Evolutionary conservation across 2,329 filamentous ascomycete species (phyloP).

Genomic region (Diaporthe citriasiana): DNA sequence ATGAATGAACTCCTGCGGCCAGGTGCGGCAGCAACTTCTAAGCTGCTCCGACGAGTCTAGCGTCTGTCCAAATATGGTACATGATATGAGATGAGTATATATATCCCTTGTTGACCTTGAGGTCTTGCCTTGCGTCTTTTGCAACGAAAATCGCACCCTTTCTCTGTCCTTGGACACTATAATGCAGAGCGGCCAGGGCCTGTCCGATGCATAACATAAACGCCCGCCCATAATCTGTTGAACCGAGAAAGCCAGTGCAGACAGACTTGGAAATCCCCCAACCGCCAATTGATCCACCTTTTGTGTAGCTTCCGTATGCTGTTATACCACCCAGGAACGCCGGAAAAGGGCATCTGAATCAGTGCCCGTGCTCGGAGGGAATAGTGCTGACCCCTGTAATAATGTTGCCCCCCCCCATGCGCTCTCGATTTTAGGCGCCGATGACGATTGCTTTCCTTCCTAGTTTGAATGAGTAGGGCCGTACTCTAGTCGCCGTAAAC

Average conservation of each 20-base stretch:
- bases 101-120: conserved; percentile 35
- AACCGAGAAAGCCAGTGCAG: conserved; percentile 27
- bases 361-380: conserved; percentile 28
- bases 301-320: conserved; percentile 31
- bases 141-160: conserved; percentile 7
- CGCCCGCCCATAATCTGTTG: conserved; percentile 13
- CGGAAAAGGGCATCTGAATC: conserved; percentile 16
- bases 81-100: conserved; percentile 22
- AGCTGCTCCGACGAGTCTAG: conserved; percentile 9
- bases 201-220: conserved; percentile 21
- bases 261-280: conserved; percentile 20
- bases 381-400: conserved; percentile 31
- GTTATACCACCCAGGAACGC: conserved; percentile 20
- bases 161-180: background rate
- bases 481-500: background rate
- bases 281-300: background rate
- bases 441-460: conserved; percentile 10
- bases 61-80: conserved; percentile 7
- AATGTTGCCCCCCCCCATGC: conserved; percentile 8
- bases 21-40: conserved; percentile 11
- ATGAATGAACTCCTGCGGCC: background rate
- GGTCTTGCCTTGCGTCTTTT: conserved; percentile 36
- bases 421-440: conserved; percentile 20
- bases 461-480: conserved; percentile 10
- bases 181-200: conserved; percentile 20